Percentiles rank a stretch among this genome's conserved stretches.
Conservation (phyloP, 2,329 filamentous ascomycete genomes). For the Botrytis galanthina region DNA sequence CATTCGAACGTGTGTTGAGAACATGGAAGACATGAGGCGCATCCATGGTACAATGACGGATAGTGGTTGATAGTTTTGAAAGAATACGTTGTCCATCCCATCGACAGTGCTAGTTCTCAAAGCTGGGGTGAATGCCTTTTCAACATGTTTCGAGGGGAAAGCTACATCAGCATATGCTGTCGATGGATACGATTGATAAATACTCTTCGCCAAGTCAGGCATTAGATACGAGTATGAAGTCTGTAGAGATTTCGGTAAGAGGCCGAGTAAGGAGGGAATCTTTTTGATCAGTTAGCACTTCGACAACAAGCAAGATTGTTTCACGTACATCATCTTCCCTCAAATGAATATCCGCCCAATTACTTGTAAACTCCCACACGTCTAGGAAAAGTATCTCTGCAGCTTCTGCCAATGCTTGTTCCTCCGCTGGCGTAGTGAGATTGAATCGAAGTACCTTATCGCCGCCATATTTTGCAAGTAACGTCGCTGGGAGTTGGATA, state of each 20-base stretch:
- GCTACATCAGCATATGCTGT: conserved; percentile 29
- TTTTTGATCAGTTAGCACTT: conserved; percentile 35
- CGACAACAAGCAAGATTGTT: not conserved
- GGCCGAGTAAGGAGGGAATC: conserved; percentile 70
- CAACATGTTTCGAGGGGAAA: conserved; percentile 28
- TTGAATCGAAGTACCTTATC: conserved; percentile 91
- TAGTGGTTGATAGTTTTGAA: conserved; percentile 86
- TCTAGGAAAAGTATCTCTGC: conserved; percentile 77
- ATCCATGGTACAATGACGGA: conserved; percentile 82
- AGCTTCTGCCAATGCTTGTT: conserved; percentile 68
- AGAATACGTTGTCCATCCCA: conserved; percentile 73
- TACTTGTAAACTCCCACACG: conserved; percentile 79
- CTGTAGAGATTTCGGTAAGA: conserved; percentile 73
- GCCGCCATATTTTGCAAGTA: conserved; percentile 60
- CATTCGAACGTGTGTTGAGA: conserved; percentile 72
- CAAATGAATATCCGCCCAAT: conserved; percentile 82
- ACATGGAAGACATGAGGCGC: conserved; percentile 84
- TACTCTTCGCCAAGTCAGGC: conserved; percentile 72
- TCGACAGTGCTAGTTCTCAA: conserved; percentile 32
- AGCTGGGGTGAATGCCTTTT: conserved; percentile 37
- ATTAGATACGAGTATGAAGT: conserved; percentile 73
- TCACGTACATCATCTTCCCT: conserved; percentile 66
- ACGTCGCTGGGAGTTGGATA: conserved; percentile 37
- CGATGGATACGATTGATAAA: conserved; percentile 69
- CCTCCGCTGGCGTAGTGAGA: conserved; percentile 66